A percentile compares a stretch with the other conserved stretches of the same genome.
phyloP scores from a whole-genome alignment of 139 green algal species.

The Microglena sp. region DNA sequence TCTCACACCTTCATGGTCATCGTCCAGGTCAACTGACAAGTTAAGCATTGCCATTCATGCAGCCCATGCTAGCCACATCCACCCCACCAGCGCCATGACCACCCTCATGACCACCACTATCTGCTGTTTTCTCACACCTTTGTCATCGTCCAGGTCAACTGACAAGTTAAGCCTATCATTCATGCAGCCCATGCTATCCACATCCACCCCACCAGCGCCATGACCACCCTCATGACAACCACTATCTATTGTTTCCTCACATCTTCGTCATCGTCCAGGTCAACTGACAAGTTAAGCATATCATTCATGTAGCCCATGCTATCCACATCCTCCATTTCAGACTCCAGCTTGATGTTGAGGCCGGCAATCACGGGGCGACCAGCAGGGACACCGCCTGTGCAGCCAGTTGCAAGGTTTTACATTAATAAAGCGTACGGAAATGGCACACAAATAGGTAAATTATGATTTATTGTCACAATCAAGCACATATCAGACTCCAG shows the following conservation, averaged over 20 bases:
- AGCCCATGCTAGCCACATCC: neutral
- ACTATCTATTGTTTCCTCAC: neutral
- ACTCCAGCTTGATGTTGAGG: too few relatives aligned
- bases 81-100: neutral
- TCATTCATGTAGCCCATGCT: conserved; percentile 1
- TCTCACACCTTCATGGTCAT: neutral
- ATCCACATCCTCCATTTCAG: conserved; percentile 1
- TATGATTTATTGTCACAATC: neutral
- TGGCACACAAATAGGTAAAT: too few relatives aligned
- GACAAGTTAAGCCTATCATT: neutral
- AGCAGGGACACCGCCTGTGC: neutral
- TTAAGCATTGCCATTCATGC: neutral
- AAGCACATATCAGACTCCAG: neutral
- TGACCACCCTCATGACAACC: neutral
- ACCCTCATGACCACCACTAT: neutral
- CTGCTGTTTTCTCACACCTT: too few relatives aligned
- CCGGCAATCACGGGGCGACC: too few relatives aligned
- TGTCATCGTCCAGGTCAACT: neutral
- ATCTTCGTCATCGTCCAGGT: conserved; percentile 2
- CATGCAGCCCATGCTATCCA: neutral
- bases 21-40: neutral
- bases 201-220: neutral
- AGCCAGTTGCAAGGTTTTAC: neutral
- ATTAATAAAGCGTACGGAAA: too few relatives aligned
- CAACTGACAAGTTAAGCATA: conserved; percentile 1